Evolutionary conservation across 1,284 basidiomycete species (phyloP), one percentile per base, ranked within the genome.

Genomic region (Tilletia indica): DNA sequence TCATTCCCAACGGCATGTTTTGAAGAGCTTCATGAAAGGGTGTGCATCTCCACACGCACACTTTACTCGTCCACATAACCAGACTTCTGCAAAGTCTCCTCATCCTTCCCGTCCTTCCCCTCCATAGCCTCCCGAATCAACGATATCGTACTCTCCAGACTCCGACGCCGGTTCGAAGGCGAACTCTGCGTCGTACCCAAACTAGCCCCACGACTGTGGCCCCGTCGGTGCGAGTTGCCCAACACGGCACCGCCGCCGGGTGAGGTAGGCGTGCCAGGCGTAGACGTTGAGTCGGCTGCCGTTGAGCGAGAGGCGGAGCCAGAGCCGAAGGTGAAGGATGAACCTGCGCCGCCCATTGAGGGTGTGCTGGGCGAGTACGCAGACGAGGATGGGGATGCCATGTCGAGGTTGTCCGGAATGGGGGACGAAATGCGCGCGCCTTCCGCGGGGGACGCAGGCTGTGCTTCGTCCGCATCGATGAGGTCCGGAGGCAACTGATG

Each of bases 141-240:
- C 79, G 91, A 91, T 87, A 97, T 94, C 69, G 96, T 99, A 83
- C 92, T 95, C 87, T 98, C 96, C 83, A 99, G 87, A 82, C 93
- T 94, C 79, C 95, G 88, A 84, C 95, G 87, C 76, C 97, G 88
- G 72, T 91, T 99, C 81, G 92, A 94, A 11, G 97, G 96, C 82
- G 91, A 93, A 64, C 94, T 97, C 89, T 92, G 92, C 76, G 96
- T 99, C 72, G 97, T 99, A 2, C 97, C 97, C 73, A 99, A 86
- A 82, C 93, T 95, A 71, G 92, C 91, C 76, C 94, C 91, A 25
- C 95, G 89, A 0, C 88, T 89, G 83, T 98, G 95, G 1, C 93
- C 92, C 42, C 91, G 89, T 72, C 89, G 72, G 61, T 79, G 78
- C 42, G 63, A 21, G 71, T 64, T n/a, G 68, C 70, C 11, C n/a